A percentile compares a stretch with the other conserved stretches of the same genome.
Evolutionary conservation across 2,329 filamentous ascomycete genomes (phyloP).

Genomic region (Fusarium stilboides): DNA sequence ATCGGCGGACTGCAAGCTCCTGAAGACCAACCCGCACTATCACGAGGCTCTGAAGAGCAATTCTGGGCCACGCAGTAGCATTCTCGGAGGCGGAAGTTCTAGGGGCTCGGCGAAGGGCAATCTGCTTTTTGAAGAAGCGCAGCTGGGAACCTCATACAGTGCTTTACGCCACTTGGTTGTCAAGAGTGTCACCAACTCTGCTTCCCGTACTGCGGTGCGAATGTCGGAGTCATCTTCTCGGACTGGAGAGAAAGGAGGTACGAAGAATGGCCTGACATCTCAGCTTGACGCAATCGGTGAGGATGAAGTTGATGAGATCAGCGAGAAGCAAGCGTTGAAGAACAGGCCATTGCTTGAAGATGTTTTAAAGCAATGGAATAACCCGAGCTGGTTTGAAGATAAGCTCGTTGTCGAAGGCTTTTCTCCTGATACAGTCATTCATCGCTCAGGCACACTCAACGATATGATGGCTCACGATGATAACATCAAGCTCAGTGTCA

Average conservation of each 20-base stretch:
- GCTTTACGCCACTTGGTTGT: constrained; percentile 22
- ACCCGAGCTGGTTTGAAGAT: constrained; percentile 10
- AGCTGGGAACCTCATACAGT: constrained; percentile 19
- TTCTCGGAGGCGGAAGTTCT: not conserved
- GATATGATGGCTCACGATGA: constrained; percentile 56
- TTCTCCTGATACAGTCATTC: constrained; percentile 49
- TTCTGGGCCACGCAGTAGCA: not conserved
- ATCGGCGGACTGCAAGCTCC: constrained; percentile 18
- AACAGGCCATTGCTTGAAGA: not conserved
- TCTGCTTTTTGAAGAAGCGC: constrained; percentile 22
- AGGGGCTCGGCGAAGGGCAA: constrained; percentile 17
- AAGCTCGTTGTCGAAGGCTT: constrained; percentile 41
- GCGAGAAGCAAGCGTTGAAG: not conserved
- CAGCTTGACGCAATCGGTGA: constrained; percentile 25
- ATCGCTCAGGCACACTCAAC: constrained; percentile 51
- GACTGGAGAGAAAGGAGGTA: constrained; percentile 18
- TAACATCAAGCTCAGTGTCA: constrained; percentile 54
- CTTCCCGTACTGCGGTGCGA: constrained; percentile 25
- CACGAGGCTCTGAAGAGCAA: not conserved
- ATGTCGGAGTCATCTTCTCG: constrained; percentile 29
- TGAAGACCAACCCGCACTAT: constrained; percentile 6
- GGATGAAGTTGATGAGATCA: constrained; percentile 23
- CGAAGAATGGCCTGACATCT: constrained; percentile 1
- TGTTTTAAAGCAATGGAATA: constrained; percentile 11
- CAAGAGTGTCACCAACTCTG: constrained; percentile 31